phyloP scores from a whole-genome alignment of 345 rosid species.

The Draba incana region DNA sequence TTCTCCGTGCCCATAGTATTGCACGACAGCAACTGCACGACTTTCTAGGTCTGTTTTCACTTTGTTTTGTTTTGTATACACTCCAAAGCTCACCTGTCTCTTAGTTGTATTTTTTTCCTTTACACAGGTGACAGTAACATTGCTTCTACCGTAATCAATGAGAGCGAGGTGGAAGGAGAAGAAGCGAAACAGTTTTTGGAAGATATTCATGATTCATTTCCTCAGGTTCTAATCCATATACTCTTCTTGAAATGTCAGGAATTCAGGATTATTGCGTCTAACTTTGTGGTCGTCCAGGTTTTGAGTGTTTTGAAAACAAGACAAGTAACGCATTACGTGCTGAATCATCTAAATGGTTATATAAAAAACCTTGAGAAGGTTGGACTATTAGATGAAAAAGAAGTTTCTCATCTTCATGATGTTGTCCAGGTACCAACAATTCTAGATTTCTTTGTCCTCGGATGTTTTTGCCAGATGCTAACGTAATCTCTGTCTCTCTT shows the following conservation, averaged over 20 bases:
- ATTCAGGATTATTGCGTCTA: neutral
- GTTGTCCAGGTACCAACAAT: slow-evolving; percentile 64
- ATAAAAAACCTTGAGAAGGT: slow-evolving; percentile 80
- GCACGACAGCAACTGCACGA: slow-evolving; percentile 69
- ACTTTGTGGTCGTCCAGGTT: slow-evolving; percentile 51
- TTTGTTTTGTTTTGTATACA: neutral
- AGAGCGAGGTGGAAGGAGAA: slow-evolving; percentile 86
- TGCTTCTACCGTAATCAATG: slow-evolving; percentile 66
- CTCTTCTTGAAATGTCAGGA: neutral
- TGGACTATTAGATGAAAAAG: slow-evolving; percentile 84
- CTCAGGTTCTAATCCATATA: slow-evolving; percentile 62
- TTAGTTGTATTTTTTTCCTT: neutral
- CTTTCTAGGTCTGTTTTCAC: slow-evolving; percentile 64
- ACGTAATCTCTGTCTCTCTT: neutral
- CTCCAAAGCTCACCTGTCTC: too few species aligned
- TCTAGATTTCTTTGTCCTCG: neutral
- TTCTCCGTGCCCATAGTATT: slow-evolving; percentile 88
- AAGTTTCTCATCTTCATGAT: slow-evolving; percentile 90
- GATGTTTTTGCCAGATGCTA: neutral
- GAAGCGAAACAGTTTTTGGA: slow-evolving; percentile 85
- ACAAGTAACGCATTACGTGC: slow-evolving; percentile 84
- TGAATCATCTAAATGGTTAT: slow-evolving; percentile 73
- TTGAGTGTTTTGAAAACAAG: slow-evolving; percentile 87
- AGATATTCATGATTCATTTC: slow-evolving; percentile 74
- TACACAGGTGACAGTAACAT: slow-evolving; percentile 63